Base-by-base conservation (phyloP, 331 rosid species). In the Ulmus americana region DNA sequence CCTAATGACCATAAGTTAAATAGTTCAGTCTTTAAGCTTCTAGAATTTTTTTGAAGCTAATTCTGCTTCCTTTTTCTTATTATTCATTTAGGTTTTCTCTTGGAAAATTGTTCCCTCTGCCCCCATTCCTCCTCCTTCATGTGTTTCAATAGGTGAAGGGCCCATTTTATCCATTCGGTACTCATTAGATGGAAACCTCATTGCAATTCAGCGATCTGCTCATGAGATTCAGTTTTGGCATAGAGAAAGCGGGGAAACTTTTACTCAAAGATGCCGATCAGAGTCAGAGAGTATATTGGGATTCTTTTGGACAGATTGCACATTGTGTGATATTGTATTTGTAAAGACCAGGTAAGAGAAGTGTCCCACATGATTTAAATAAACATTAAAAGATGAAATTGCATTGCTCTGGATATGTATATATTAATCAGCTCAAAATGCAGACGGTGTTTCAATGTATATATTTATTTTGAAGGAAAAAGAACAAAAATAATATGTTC, bases 251-350 rank as follows among this genome's bases (percentile, higher is more conserved):
- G 95, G 95, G 56, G 90, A 81, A 59, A 76, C 81, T 59, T 94
- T 87, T 81, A 87, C 70, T 77, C 90, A 85, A 73, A 87, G 72
- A 11, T 94, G 96, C 84, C 77, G 68, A 72, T 68, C 77, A 64
- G 99, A 94, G 76, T 81, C 95, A 5, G 99, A 87, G 83, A 85
- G 87, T 72, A 77, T 94, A 60, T 82, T 94, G 78, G 99, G 99
- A 12, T 90, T 87, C 67, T 94, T 94, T 77, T 94, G 99, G 99
- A 90, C 99, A 8, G 99, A 90, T 69, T 82, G 95, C 63, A 90
- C 90, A 45, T 65, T 75, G 67, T 87, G 95, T 75, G 85, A 90
- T 80, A 75, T 94, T 62, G 95, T 94, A 70, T 54, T 94, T 76
- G 90, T 94, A 65, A 94, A 90, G 83, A 85, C 97, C 71, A 90